Base-by-base conservation (phyloP, 768 basidiomycete species). In the Rhodotorula graminis region DNA sequence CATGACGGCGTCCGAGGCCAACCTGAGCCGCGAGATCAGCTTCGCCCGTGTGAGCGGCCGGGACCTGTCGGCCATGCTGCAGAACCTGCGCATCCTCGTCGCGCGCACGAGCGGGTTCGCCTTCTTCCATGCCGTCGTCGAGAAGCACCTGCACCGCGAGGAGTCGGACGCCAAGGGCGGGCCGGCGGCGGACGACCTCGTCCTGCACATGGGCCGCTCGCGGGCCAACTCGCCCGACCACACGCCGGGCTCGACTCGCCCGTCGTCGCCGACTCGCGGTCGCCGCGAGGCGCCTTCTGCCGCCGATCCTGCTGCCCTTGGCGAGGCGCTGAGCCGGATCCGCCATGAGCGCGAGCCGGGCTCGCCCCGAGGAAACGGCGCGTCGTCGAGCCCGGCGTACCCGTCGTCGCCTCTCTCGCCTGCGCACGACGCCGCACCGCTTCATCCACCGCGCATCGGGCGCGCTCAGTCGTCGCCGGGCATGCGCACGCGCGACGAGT, bases 141-240 rank as follows among this genome's bases (percentile, higher is more conserved):
- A 73, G 57, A 73, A 73, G 56, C 75, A 76, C 46, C 67, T 76
- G 10, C 75, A 76, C 16, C 75, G 75, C 16, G 75, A 73, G 23
- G 59, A 57, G 47, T 67, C 71, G 19, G 71, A 72, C 18, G 61
- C 71, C 3, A 72, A 76, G 37, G 74, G 71, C 8, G 74, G 74
- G 0, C 61, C 57, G 0, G 49, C 56, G n/a, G 74, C 74, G 23
- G 71, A 72, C 71, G 58, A 66, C 27, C 68, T 76, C 58, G 64
- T 69, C 62, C 31, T 76, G 25, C 74, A 70, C 37, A 31, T 76
- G 25, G 71, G 66, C 11, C 67, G 64, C 27, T 75, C 74, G 21
- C 61, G 68, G 0, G 52, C 65, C 4, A 29, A n/a, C 50, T 72
- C 74, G 6, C 68, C 64, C 11, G 31, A 44, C 3, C 57, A 64